phyloP scores from a whole-genome alignment of 192 early-diverging fungal genomes.

The Phlyctochytrium planicorne region DNA sequence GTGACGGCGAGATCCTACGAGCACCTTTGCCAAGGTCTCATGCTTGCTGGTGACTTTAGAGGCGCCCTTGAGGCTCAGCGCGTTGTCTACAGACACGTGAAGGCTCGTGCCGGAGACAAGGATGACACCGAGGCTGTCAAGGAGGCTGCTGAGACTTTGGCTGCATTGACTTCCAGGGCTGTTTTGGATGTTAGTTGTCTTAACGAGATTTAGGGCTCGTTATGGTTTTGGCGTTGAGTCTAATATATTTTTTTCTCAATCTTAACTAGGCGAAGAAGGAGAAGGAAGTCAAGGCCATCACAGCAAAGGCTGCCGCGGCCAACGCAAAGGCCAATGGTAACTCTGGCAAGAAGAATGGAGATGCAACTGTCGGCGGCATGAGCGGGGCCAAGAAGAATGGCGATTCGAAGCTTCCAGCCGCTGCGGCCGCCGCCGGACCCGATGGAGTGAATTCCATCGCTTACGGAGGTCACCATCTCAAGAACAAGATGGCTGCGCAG shows the following conservation, averaged over 20 bases:
- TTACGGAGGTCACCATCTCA: neutral
- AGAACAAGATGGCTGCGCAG: slow-evolving; percentile 4
- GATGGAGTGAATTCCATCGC: neutral
- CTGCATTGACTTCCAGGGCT: slow-evolving; percentile 13
- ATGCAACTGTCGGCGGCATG: too few species aligned
- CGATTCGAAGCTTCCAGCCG: neutral
- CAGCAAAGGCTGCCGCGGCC: neutral
- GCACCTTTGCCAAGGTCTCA: slow-evolving; percentile 71
- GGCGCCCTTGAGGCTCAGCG: slow-evolving; percentile 73
- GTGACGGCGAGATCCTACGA: slow-evolving; percentile 70
- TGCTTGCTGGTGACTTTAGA: slow-evolving; percentile 68
- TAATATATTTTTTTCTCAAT: too few species aligned
- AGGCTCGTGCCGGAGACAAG: slow-evolving; percentile 61
- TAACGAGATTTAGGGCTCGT: neutral
- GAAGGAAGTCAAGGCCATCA: neutral
- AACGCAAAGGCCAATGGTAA: neutral
- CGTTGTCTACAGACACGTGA: slow-evolving; percentile 64
- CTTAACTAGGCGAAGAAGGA: neutral
- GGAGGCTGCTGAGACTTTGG: slow-evolving; percentile 21
- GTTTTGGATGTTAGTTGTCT: slow-evolving; percentile 14
- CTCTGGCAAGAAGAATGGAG: neutral
- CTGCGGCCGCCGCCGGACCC: neutral
- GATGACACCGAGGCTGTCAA: slow-evolving; percentile 62
- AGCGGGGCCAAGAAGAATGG: neutral
- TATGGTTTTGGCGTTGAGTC: neutral